Evolutionary conservation across 2,329 filamentous ascomycete species (phyloP), one percentile per base, ranked within the genome.

Genomic region (Penicillium sumatraense): DNA sequence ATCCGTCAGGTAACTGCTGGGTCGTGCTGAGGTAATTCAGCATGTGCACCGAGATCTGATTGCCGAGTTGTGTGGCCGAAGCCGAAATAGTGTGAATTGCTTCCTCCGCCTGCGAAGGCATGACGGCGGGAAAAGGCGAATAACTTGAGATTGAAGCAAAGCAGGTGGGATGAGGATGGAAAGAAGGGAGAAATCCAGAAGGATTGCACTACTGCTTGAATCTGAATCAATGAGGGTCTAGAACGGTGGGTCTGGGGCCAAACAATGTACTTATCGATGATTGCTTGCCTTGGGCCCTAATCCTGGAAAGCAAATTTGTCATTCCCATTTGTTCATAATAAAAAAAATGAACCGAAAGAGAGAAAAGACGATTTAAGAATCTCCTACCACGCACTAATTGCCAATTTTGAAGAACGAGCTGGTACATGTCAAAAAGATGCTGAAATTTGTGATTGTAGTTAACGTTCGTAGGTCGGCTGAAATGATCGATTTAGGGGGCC

Each of bases 41-140:
- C 77, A 87, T 83, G 60, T 81, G 83, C 44, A 88, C 82, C 0
- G 86, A 83, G 61, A 89, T 87, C 58, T 80, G 81, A 69, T 88
- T 86, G 55, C 84, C 85, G 23, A 85, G 78, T 47, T 80, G 73
- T 2, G 85, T 88, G 6, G 85, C 83, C 64, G 81, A 80, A 59
- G 77, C 80, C 71, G 85, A 87, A 40, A 86, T 54, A 6, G 59
- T 56, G 38, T 57, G 57, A 16, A 66, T 63, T 50, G 52, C 53
- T 33, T 66, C 61, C 51, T 66, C 58, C 31, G 54, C 11, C 44
- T 20, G 26, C 8, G 50, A 9, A 29, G 47, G 38, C 57, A 59
- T 59, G 47, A 40, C 44, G 35, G 18, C n/a, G n/a, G 36, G 27
- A 44, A 18, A 16, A 16, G 24, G 18, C 21, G 41, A 44, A 23